Conservation (phyloP, 1,284 basidiomycete genomes). For the Fomitopsis pinicola region DNA sequence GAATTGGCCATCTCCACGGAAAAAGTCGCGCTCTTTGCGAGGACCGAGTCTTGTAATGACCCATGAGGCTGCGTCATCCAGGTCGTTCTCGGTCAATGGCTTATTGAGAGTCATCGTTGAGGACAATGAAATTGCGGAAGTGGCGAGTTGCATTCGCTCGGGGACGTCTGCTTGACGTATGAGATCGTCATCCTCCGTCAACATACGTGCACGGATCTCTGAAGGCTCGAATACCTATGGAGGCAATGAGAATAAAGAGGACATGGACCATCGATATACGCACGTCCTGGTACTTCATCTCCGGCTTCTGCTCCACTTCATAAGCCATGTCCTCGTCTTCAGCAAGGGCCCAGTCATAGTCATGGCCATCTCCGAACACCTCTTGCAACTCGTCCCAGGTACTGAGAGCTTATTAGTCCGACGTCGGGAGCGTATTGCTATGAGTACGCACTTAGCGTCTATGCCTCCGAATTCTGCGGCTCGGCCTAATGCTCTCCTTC, state of each 20-base stretch:
- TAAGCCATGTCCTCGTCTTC: conserved; percentile 67
- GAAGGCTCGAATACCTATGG: conserved; percentile 94
- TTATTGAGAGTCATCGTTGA: conserved; percentile 67
- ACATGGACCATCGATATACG: conserved; percentile 26
- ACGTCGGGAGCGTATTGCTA: conserved; percentile 7
- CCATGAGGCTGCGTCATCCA: conserved; percentile 86
- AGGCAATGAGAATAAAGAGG: background rate
- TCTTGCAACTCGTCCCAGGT: conserved; percentile 97
- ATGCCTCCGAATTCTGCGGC: conserved; percentile 78
- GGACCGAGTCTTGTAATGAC: conserved; percentile 82
- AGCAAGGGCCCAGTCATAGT: conserved; percentile 92
- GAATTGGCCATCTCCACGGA: conserved; percentile 55
- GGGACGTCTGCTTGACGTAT: conserved; percentile 91
- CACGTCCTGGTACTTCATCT: conserved; percentile 89
- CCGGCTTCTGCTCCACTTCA: conserved; percentile 64
- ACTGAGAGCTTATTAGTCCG: conserved; percentile 40
- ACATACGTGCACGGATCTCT: conserved; percentile 87
- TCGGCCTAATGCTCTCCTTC: conserved; percentile 57
- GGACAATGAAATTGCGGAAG: conserved; percentile 74
- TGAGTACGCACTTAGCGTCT: conserved; percentile 69
- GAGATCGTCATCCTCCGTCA: conserved; percentile 94
- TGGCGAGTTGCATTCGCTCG: conserved; percentile 93
- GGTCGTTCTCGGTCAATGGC: conserved; percentile 62
- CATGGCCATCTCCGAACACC: conserved; percentile 95
- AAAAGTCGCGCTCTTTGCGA: conserved; percentile 75